phyloP scores from a whole-genome alignment of 1,284 basidiomycete species.

The Cryptococcus sp. region DNA sequence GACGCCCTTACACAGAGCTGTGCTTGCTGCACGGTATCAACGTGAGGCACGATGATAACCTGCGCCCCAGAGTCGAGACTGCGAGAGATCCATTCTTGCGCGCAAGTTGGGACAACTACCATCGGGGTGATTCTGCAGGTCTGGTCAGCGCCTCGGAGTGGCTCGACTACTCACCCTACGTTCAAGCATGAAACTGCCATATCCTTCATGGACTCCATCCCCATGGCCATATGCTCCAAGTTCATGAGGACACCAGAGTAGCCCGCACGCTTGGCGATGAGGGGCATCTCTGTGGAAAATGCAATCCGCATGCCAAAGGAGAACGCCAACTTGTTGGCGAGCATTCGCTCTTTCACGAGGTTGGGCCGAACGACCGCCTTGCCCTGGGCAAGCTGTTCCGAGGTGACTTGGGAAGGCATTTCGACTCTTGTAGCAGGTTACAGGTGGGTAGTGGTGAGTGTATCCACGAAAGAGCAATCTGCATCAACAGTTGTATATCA shows the following conservation, averaged over 20 bases:
- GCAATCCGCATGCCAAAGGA: constrained; percentile 30
- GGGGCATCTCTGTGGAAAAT: constrained; percentile 29
- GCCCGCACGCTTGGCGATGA: constrained; percentile 28
- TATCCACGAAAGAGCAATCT: no score
- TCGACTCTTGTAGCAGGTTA: no score
- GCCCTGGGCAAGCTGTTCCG: constrained; percentile 6
- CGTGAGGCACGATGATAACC: constrained; percentile 32
- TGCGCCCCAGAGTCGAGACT: constrained; percentile 32
- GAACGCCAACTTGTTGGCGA: constrained; percentile 19
- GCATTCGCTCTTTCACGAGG: constrained; percentile 26
- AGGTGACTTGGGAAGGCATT: background rate
- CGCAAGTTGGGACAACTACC: constrained; percentile 27
- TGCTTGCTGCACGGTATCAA: constrained; percentile 28
- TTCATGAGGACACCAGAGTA: constrained; percentile 31
- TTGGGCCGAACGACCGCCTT: constrained; percentile 20
- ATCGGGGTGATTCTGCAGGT: constrained; percentile 27
- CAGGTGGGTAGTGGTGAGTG: no score
- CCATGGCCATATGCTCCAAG: constrained; percentile 30
- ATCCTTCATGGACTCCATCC: constrained; percentile 27
- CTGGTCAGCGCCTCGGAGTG: background rate
- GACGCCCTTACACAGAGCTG: constrained; percentile 23
- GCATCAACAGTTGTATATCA: no score
- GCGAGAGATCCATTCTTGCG: constrained; percentile 36
- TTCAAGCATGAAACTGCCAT: constrained; percentile 23
- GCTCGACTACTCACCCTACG: constrained; percentile 23